Evolutionary conservation across 2,329 filamentous ascomycete species (phyloP).

Genomic region (Metarhizium anisopliae): DNA sequence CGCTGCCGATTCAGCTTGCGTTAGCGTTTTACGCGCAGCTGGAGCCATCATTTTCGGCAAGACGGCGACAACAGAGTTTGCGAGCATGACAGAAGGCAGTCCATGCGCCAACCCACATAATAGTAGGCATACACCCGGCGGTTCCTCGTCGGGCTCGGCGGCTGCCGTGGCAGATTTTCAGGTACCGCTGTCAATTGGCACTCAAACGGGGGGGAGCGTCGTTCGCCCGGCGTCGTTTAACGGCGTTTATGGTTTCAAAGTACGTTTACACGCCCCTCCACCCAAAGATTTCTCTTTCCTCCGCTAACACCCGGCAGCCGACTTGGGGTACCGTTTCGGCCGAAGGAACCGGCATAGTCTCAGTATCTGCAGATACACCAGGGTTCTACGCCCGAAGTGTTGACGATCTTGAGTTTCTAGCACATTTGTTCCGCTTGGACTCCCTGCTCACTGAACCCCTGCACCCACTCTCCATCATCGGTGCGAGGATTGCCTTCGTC

Average conservation of each 20-base stretch:
- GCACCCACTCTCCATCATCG: conserved; percentile 26
- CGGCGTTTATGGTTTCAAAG: conserved; percentile 54
- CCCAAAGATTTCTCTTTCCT: neutral
- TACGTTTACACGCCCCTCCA: conserved; percentile 2
- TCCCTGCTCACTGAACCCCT: conserved; percentile 24
- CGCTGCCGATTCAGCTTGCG: conserved; percentile 40
- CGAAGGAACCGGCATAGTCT: conserved; percentile 52
- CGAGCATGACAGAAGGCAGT: conserved; percentile 45
- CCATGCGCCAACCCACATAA: conserved; percentile 58
- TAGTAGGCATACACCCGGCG: conserved; percentile 53
- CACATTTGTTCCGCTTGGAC: conserved; percentile 46
- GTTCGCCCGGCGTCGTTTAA: conserved; percentile 58
- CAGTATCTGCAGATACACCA: conserved; percentile 51
- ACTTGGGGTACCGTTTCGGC: conserved; percentile 55
- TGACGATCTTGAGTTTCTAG: conserved; percentile 48
- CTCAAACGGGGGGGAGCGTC: conserved; percentile 56
- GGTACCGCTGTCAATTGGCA: conserved; percentile 50
- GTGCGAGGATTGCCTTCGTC: conserved; percentile 43
- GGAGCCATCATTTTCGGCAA: conserved; percentile 46
- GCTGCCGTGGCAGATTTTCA: conserved; percentile 59
- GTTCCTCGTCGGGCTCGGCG: conserved; percentile 58
- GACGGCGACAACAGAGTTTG: conserved; percentile 54
- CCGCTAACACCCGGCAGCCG: conserved; percentile 23
- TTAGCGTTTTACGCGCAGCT: conserved; percentile 41
- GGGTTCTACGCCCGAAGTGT: conserved; percentile 51